These are phyloP conservation scores for Pseudocercospora musae DNA, from an alignment of 2,329 filamentous ascomycete species.

Conservation along the genomic window DNA sequence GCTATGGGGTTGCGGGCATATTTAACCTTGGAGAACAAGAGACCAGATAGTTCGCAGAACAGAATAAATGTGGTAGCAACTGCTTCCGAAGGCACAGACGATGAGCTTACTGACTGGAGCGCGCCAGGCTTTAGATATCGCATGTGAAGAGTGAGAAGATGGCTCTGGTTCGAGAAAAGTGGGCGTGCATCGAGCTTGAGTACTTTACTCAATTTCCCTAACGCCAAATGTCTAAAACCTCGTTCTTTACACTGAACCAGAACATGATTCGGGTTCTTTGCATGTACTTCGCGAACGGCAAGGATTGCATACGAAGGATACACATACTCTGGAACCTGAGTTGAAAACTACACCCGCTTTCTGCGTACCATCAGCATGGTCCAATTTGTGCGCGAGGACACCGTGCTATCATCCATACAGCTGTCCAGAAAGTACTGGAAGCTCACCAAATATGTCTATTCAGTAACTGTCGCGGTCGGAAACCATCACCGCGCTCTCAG, in stretches of 20 bases:
- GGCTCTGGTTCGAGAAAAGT: neutral
- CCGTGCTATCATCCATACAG: neutral
- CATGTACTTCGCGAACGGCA: too few relatives aligned
- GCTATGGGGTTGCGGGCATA: slow-evolving; percentile 48
- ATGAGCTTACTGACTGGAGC: slow-evolving; percentile 60
- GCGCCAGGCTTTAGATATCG: slow-evolving; percentile 59
- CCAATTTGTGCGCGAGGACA: neutral
- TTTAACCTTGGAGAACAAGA: slow-evolving; percentile 46
- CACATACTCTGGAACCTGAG: neutral
- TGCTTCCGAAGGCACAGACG: slow-evolving; percentile 41
- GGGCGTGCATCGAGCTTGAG: neutral
- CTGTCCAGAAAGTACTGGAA: neutral
- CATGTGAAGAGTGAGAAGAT: slow-evolving; percentile 31
- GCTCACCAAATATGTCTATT: neutral
- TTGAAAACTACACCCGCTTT: neutral
- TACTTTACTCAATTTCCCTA: neutral
- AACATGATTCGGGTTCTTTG: too few relatives aligned
- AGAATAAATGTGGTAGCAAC: slow-evolving; percentile 33
- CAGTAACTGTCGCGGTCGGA: neutral
- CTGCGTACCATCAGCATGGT: neutral
- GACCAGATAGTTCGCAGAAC: slow-evolving; percentile 25
- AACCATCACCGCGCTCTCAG: neutral
- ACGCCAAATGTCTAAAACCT: neutral
- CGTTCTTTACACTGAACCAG: too few relatives aligned
- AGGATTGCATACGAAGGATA: neutral